These are phyloP conservation scores for Neurospora sp. DNA, from an alignment of 2,329 filamentous ascomycete species.

Conservation along the genomic window DNA sequence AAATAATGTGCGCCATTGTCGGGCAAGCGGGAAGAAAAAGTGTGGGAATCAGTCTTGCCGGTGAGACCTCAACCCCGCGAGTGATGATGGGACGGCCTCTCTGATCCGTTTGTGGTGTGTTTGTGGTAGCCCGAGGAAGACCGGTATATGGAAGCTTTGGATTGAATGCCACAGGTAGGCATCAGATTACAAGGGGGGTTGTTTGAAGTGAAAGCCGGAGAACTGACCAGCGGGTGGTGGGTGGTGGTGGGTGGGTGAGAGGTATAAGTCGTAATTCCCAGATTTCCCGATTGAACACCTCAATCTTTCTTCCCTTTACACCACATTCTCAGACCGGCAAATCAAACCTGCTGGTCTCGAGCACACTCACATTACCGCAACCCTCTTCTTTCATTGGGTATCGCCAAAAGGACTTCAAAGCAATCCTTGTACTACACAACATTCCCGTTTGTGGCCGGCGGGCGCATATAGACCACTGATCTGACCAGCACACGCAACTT, in stretches of 20 bases:
- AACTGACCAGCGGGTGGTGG: background rate
- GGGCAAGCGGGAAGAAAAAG: background rate
- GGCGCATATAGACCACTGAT: background rate
- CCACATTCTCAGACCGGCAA: background rate
- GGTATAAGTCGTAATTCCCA: background rate
- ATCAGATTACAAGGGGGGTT: background rate
- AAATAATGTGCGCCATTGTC: background rate
- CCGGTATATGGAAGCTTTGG: background rate
- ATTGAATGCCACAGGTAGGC: background rate
- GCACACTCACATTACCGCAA: background rate
- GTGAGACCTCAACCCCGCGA: background rate
- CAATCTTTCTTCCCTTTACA: background rate
- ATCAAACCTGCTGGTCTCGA: background rate
- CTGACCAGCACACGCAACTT: background rate
- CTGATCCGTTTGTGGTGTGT: background rate
- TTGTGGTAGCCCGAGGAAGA: background rate
- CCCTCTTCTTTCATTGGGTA: background rate
- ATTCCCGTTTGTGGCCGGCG: background rate
- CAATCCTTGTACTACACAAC: background rate
- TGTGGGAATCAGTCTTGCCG: background rate
- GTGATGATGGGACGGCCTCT: background rate
- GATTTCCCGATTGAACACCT: background rate
- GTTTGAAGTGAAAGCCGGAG: background rate
- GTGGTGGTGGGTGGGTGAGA: background rate
- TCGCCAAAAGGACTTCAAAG: background rate